phyloP scores from a whole-genome alignment of 331 rosid species.

The Arachis monticola region DNA sequence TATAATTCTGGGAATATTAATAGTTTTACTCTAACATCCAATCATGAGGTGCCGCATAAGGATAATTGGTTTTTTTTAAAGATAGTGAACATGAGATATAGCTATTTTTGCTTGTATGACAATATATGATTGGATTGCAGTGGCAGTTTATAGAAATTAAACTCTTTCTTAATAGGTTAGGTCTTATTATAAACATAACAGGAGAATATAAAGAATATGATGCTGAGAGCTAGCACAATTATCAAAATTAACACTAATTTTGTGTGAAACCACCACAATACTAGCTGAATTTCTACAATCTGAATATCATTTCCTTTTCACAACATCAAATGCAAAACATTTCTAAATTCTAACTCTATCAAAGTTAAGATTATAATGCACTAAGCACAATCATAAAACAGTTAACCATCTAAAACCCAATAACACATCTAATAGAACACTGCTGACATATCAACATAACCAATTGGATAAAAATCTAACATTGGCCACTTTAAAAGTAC shows the following conservation, averaged over 20 bases:
- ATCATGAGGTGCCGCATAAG: no score
- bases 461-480: background rate
- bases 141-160: no score
- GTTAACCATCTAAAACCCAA: background rate
- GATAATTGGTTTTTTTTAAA: no score
- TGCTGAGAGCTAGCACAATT: background rate
- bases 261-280: background rate
- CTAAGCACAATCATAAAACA: background rate
- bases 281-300: background rate
- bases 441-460: background rate
- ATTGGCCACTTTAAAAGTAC: no score
- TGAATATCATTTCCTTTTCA: background rate
- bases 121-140: no score
- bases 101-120: no score
- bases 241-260: background rate
- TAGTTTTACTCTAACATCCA: no score
- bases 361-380: conserved; percentile 1
- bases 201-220: background rate
- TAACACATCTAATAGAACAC: background rate
- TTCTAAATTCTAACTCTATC: background rate
- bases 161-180: no score
- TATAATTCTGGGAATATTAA: no score
- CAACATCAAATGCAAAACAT: no score
- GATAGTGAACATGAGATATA: no score
- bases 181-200: no score